These are phyloP conservation scores for Suillus bovinus DNA, from an alignment of 768 basidiomycete genomes.

Conservation along the genomic window DNA sequence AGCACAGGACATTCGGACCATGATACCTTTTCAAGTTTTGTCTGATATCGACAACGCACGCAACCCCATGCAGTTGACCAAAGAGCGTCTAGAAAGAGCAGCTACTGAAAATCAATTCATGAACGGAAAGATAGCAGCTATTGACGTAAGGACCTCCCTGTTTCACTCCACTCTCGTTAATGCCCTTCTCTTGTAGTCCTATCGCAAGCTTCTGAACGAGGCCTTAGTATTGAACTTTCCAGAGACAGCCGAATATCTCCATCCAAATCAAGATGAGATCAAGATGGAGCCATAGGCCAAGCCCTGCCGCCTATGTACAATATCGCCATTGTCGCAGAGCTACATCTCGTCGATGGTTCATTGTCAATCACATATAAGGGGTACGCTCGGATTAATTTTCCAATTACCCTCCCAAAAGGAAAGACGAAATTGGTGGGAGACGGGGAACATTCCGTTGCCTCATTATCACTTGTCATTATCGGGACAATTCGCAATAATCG, in stretches of 20 bases:
- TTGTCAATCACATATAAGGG: neutral
- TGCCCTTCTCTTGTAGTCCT: conserved; percentile 50
- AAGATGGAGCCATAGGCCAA: neutral
- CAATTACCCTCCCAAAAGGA: neutral
- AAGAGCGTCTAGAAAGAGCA: conserved; percentile 76
- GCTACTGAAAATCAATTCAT: conserved; percentile 91
- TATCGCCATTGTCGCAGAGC: neutral
- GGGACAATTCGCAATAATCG: neutral
- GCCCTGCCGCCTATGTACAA: neutral
- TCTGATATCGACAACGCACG: conserved; percentile 77
- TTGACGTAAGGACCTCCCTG: conserved; percentile 50
- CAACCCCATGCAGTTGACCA: conserved; percentile 82
- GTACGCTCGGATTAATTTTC: neutral
- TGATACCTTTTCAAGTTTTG: conserved; percentile 75
- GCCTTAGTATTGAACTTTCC: conserved; percentile 74
- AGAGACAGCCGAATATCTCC: conserved; percentile 39
- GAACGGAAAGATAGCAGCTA: conserved; percentile 84
- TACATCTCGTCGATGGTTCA: neutral
- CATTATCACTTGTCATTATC: neutral
- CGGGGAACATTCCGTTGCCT: neutral
- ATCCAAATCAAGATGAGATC: conserved; percentile 12
- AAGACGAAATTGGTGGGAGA: neutral
- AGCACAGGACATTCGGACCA: conserved; percentile 58
- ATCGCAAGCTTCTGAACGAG: conserved; percentile 65
- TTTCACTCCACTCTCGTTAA: conserved; percentile 6